Base-by-base conservation (phyloP, 257 asterid genomes). In the Solanum sitiens region DNA sequence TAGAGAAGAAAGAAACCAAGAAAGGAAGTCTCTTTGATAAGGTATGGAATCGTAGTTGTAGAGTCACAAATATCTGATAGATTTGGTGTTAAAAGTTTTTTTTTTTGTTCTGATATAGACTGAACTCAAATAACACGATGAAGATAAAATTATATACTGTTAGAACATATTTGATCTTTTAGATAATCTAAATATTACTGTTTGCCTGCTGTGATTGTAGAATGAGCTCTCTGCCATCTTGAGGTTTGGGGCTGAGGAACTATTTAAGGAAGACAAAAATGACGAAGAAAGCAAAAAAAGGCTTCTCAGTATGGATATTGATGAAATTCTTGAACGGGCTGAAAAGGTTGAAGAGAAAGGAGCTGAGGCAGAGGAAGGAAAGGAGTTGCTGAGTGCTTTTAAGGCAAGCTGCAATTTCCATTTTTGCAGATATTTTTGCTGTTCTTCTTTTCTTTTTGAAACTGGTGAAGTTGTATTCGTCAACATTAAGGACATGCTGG, bases 161-260 rank as follows among this genome's bases (percentile, higher is more conserved):
- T 50, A 10, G 68, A 80, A 80, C 45, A 30, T 82, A 80, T 45
- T 45, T 47, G 45, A 50, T 33, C 86, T 50, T 50, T 53, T 50
- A 32, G 71, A 20, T 82, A 20, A 45, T 50, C 35, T 50, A 50
- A 50, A 32, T 20, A 75, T 39, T 30, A 45, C 32, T 9, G 63
- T 89, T 83, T 86, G 73, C 79, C 14, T 83, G 88, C 67, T 89
- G 89, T 87, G 89, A 84, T 83, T 89, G 82, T 87, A 97, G 99
- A 97, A 94, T 89, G 99, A 97, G 95, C 99, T 97, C 85, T 95
- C 99, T 59, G 99, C 99, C 53, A 97, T 97, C 90, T 90, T 97
- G 94, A 93, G 98, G 93, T 97, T 97, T 93, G 99, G 99, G 87
- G 99, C 99, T 21, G 99, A 97, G 92, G 99, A 97, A 88, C 92